Evolutionary conservation across 2,329 filamentous ascomycete genomes (phyloP), one percentile per base, ranked within the genome.

Genomic region (Pseudocercospora macadamiae): DNA sequence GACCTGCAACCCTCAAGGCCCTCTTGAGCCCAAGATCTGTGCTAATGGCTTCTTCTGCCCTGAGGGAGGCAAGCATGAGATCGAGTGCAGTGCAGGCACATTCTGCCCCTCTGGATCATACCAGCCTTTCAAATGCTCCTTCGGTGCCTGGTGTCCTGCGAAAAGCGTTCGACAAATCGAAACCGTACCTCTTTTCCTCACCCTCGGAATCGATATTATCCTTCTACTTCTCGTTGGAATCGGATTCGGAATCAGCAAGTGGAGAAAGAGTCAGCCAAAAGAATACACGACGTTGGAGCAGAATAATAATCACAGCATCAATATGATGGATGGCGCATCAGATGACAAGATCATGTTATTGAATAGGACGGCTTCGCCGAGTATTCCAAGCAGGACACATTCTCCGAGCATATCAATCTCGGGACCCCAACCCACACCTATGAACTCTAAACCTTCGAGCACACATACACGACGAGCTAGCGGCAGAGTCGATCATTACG

Each of bases 101-200:
- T 85, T 81, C 62, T 85, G 83, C 60, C 81, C 81, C 26, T 75
- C 76, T 0, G 83, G 83, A 4, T 77, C 79, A 3, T 67, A 76
- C 1, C 70, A 75, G 4, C 80, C 83, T 1, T 80, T 77, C 2
- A 78, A 79, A 9, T 85, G 83, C 59, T 69, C 69, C 14, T 51
- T 72, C 2, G 80, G 79, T 0, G 81, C 81, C 28, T 62, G 68
- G 3, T 85, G 83, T 57, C 79, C 78, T 0, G 75, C 73, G 48
- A 77, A 76, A 1, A 77, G 80, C 3, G 64, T 67, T 1, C 75
- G 69, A 45, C 74, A 84, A 55, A 70, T 76, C 5, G 76, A 74
- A 47, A 63, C 80, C 12, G 68, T 83, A 2, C 82, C 82, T 0
- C 34, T 82, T 1, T 66, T 67, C 3, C 52, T 82, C 6, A 67